A percentile compares a stretch with the other conserved stretches of the same genome.
phyloP scores from a whole-genome alignment of 2,329 filamentous ascomycete species.

The Xylaria multiplex region DNA sequence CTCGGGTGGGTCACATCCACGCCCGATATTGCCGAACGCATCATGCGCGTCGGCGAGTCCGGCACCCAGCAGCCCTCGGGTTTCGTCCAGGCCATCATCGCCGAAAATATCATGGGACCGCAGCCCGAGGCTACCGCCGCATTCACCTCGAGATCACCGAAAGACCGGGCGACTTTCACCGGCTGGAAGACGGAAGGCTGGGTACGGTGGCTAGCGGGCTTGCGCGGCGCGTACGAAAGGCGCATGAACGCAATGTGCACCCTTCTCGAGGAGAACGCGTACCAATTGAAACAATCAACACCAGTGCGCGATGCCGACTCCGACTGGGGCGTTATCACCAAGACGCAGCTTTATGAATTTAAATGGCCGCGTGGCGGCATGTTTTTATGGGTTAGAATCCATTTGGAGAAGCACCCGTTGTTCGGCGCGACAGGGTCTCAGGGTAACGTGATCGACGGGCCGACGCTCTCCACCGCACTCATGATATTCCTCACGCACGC shows the following conservation, averaged over 20 bases:
- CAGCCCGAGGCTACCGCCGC: slow-evolving; percentile 60
- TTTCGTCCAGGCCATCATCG: slow-evolving; percentile 86
- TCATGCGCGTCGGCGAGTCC: slow-evolving; percentile 78
- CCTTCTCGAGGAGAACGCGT: slow-evolving; percentile 74
- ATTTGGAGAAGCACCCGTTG: slow-evolving; percentile 79
- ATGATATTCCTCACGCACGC: slow-evolving; percentile 76
- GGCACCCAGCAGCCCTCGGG: slow-evolving; percentile 87
- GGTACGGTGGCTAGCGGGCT: slow-evolving; percentile 89
- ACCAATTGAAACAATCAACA: slow-evolving; percentile 71
- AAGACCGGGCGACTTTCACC: slow-evolving; percentile 59
- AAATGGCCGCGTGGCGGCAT: slow-evolving; percentile 86
- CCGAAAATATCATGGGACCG: slow-evolving; percentile 79
- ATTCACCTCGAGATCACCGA: slow-evolving; percentile 57
- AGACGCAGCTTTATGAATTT: slow-evolving; percentile 79
- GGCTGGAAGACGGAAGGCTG: slow-evolving; percentile 86
- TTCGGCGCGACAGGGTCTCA: slow-evolving; percentile 54
- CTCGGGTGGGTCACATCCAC: slow-evolving; percentile 92
- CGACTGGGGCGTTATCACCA: slow-evolving; percentile 81
- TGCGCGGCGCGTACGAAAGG: slow-evolving; percentile 84
- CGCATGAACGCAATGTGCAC: slow-evolving; percentile 84
- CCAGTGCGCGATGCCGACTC: slow-evolving; percentile 56
- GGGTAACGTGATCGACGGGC: slow-evolving; percentile 59
- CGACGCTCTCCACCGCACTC: slow-evolving; percentile 70
- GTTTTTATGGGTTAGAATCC: slow-evolving; percentile 85
- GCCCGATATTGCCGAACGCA: slow-evolving; percentile 78